Conservation (phyloP, 2,329 filamentous ascomycete species). For the Epichloe uncinata region DNA sequence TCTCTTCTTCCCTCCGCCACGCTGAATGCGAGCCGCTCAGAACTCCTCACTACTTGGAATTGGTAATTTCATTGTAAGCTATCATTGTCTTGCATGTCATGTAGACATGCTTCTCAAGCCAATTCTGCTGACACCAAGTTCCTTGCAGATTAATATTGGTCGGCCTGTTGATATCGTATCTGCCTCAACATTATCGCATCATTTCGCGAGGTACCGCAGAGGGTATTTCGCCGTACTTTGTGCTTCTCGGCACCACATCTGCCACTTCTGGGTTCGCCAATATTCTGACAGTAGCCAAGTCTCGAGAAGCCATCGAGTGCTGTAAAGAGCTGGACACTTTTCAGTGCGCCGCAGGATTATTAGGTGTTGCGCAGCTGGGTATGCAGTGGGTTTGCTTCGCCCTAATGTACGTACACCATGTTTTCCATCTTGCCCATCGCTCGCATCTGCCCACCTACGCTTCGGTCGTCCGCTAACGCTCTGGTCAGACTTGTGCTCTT, state of each 20-base stretch:
- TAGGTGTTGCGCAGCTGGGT: conserved; percentile 84
- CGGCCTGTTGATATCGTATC: conserved; percentile 83
- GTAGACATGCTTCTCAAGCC: background rate
- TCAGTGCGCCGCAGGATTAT: conserved; percentile 70
- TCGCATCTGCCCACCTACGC: background rate
- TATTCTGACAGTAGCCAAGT: conserved; percentile 77
- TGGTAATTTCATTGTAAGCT: conserved; percentile 40
- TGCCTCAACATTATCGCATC: conserved; percentile 90
- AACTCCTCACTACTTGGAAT: conserved; percentile 38
- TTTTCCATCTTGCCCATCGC: background rate
- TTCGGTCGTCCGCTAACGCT: conserved; percentile 10
- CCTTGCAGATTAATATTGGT: conserved; percentile 55
- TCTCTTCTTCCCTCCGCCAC: background rate
- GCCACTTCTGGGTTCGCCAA: conserved; percentile 84
- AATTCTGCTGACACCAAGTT: background rate
- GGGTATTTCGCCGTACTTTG: conserved; percentile 89
- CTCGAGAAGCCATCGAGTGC: conserved; percentile 70
- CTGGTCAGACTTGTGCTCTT: conserved; percentile 69
- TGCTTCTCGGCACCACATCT: conserved; percentile 85
- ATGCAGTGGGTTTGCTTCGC: conserved; percentile 87
- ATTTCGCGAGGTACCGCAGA: conserved; percentile 75
- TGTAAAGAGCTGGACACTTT: conserved; percentile 70
- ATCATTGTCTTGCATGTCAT: background rate
- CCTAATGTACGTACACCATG: conserved; percentile 56
- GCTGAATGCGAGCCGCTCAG: conserved; percentile 36